Base-by-base conservation (phyloP, 1,139 yeast genomes). In the Yamadazyma diospyri region DNA sequence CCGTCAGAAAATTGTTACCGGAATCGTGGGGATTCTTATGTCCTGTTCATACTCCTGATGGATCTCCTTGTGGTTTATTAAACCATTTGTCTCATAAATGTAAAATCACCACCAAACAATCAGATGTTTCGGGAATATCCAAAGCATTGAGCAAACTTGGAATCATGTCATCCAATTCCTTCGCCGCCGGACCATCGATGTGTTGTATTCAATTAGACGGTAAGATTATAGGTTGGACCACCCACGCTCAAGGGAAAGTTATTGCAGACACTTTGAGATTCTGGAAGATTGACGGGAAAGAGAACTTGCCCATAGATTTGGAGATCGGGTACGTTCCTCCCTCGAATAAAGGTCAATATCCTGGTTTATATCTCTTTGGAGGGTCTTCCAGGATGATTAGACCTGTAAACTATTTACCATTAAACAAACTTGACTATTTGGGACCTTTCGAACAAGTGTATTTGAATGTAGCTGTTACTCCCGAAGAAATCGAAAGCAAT, bases 41-140 rank as follows among this genome's bases (percentile, higher is more conserved):
- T 67, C 98, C 99, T 14, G 98, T 94, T 12, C 98, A 92, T 63
- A 92, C 99, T 11, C 99, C 99, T 3, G 99, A 92, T 83, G 99
- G 99, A 51, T 85, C 97, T 32, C 99, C 99, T 15, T 92, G 99
- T 81, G 99, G 99, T 65, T 71, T 92, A 57, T 72, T 92, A 51
- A 94, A 94, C 63, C 99, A 92, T 69, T 81, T 92, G 68, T 82
- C 98, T 8, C 97, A 92, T 63, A 87, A 86, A 60, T 92, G 99
- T 72, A 72, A 75, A 50, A 83, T 92, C 42, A 78, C 95, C 5
- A 89, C 97, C 7, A 62, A 64, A 29, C 81, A 79, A 27, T 66
- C 81, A 2, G 94, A 88, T 53, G 92, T 82, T n/a, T 70, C 83
- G 6, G 61, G 64, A 25, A 78, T 92, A 29, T 86, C 95, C 13